phyloP scores from a whole-genome alignment of 2,329 filamentous ascomycete genomes.

The Colletotrichum gloeosporioides region DNA sequence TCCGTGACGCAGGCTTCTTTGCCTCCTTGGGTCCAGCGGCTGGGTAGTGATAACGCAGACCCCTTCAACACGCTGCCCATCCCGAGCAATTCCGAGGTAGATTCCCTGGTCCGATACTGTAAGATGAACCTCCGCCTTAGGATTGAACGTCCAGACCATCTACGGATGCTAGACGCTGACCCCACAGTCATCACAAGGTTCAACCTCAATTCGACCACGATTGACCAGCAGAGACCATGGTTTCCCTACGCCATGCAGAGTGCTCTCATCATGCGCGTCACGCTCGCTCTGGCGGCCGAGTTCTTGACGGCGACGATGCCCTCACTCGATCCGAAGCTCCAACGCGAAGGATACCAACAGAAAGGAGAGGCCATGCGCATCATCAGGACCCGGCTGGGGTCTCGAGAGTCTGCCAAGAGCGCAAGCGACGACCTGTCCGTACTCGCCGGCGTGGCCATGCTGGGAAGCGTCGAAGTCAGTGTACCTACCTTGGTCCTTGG shows the following conservation, averaged over 20 bases:
- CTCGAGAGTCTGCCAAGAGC: background rate
- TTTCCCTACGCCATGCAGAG: conserved; percentile 25
- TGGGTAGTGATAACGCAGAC: conserved; percentile 11
- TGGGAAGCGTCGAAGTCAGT: conserved; percentile 19
- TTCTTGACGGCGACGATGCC: conserved; percentile 17
- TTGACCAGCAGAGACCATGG: conserved; percentile 20
- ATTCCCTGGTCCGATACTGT: conserved; percentile 23
- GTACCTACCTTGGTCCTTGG: no score
- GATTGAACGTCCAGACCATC: background rate
- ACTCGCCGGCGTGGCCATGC: conserved; percentile 14
- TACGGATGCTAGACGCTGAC: background rate
- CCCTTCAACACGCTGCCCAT: conserved; percentile 23
- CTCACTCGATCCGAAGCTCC: conserved; percentile 5
- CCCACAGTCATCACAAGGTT: conserved; percentile 21
- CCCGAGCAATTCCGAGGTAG: conserved; percentile 5
- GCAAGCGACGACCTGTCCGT: conserved; percentile 7
- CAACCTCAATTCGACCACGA: conserved; percentile 18
- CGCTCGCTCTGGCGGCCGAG: conserved; percentile 19
- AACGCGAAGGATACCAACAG: conserved; percentile 18
- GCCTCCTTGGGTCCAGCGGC: conserved; percentile 6
- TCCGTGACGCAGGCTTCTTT: background rate
- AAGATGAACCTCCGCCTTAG: background rate
- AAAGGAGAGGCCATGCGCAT: conserved; percentile 22
- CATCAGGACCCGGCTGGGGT: conserved; percentile 5
- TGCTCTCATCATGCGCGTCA: conserved; percentile 20